phyloP scores from a whole-genome alignment of 257 asterid species.

The Nicotiana obtusifolia region DNA sequence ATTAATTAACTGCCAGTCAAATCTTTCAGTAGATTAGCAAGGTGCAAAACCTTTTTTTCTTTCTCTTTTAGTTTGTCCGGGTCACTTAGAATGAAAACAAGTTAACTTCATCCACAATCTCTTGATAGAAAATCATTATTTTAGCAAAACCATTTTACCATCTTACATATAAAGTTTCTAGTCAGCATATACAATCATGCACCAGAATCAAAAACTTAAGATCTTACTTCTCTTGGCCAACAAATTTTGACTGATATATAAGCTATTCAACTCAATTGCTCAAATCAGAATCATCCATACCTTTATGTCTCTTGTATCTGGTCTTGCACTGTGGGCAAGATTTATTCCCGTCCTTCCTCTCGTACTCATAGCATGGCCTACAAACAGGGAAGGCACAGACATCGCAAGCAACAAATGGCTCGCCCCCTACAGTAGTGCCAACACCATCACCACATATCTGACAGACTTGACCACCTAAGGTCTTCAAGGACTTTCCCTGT shows the following conservation, averaged over 20 bases:
- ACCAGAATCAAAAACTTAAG: background rate
- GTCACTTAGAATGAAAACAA: background rate
- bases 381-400: constrained; percentile 95
- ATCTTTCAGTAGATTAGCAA: background rate
- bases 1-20: background rate
- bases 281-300: constrained; percentile 25
- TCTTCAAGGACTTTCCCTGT: constrained; percentile 83
- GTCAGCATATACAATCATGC: background rate
- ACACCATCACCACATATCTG: constrained; percentile 95
- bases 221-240: background rate
- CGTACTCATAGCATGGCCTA: constrained; percentile 96
- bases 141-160: background rate
- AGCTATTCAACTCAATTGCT: background rate
- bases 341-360: constrained; percentile 94
- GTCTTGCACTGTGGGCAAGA: constrained; percentile 99
- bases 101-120: background rate
- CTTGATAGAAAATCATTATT: background rate
- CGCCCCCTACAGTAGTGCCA: constrained; percentile 66
- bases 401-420: constrained; percentile 84
- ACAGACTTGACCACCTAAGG: constrained; percentile 66
- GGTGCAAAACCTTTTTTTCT: background rate
- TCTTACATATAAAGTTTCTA: background rate
- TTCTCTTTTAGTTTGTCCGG: background rate
- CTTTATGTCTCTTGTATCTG: constrained; percentile 91
- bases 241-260: background rate